Conservation (phyloP, 2,329 filamentous ascomycete species). For the Eutypella sp. region DNA sequence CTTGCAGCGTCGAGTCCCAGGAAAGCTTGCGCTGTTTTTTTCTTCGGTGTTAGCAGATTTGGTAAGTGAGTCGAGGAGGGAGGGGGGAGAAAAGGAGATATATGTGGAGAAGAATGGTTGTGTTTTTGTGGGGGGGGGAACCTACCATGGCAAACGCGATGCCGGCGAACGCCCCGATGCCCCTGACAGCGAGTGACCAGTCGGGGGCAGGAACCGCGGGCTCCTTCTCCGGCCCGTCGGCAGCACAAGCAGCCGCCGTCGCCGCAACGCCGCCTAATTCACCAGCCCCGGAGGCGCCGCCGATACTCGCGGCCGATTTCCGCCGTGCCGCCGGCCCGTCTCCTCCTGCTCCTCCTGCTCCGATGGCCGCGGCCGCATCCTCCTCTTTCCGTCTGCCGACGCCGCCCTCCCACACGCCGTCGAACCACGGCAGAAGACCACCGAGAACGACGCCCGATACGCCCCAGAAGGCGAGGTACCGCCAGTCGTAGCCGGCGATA, state of each 20-base stretch:
- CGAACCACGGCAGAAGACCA: constrained; percentile 77
- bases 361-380: constrained; percentile 8
- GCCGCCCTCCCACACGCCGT: constrained; percentile 66
- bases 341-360: constrained; percentile 27
- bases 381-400: constrained; percentile 10
- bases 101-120: constrained; percentile 1
- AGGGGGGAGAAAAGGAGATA: neutral
- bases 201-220: constrained; percentile 46
- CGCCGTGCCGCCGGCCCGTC: constrained; percentile 23
- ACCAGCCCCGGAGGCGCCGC: no score
- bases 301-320: neutral
- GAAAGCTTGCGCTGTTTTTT: constrained; percentile 75
- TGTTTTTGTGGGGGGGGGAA: constrained; percentile 15
- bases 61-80: neutral
- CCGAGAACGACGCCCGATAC: constrained; percentile 72
- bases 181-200: constrained; percentile 63
- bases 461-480: constrained; percentile 79
- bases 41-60: no score
- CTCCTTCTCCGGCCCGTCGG: constrained; percentile 32
- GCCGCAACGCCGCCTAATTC: constrained; percentile 78
- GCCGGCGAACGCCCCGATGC: constrained; percentile 56
- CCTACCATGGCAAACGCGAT: constrained; percentile 71
- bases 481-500: constrained; percentile 53
- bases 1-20: constrained; percentile 93
- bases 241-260: constrained; percentile 67